A percentile compares a stretch with the other conserved stretches of the same genome.
These are phyloP conservation scores for Angophora floribunda DNA, from an alignment of 345 rosid species.

Conservation along the genomic window DNA sequence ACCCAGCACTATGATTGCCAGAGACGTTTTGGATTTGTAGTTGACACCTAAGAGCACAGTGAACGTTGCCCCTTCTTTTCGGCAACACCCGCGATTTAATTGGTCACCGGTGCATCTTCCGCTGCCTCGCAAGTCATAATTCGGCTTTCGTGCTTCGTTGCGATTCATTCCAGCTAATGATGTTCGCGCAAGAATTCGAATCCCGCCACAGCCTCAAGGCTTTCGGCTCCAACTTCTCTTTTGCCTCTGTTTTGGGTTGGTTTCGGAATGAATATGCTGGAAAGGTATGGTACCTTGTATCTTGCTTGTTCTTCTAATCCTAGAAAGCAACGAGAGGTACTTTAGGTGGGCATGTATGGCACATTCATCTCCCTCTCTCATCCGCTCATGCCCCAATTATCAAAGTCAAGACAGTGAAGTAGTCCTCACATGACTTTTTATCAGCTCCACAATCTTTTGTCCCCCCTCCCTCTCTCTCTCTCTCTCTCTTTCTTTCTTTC, in stretches of 20 bases:
- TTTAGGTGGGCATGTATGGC: not conserved
- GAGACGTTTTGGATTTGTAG: not conserved
- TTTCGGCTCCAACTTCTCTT: not conserved
- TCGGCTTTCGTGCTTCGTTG: not conserved
- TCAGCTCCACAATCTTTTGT: conserved; percentile 19
- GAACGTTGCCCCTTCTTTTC: not conserved
- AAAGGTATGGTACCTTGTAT: not conserved
- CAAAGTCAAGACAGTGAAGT: not conserved
- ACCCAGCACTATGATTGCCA: not conserved
- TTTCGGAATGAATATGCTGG: not conserved
- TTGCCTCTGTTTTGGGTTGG: not conserved
- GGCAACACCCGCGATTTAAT: not conserved
- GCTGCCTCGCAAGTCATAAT: not conserved
- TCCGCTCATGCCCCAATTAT: not conserved
- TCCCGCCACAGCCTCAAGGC: not conserved
- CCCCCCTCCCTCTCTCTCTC: not conserved
- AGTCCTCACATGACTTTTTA: conserved; percentile 4
- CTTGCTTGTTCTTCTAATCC: not conserved
- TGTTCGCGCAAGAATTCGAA: not conserved
- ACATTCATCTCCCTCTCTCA: not conserved
- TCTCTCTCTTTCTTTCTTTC: not conserved
- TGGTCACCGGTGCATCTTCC: not conserved
- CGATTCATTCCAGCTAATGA: not conserved
- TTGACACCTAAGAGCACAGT: not conserved
- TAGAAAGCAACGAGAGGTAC: not conserved